Base-by-base conservation (phyloP, 768 basidiomycete species). In the Dentipellis fragilis region DNA sequence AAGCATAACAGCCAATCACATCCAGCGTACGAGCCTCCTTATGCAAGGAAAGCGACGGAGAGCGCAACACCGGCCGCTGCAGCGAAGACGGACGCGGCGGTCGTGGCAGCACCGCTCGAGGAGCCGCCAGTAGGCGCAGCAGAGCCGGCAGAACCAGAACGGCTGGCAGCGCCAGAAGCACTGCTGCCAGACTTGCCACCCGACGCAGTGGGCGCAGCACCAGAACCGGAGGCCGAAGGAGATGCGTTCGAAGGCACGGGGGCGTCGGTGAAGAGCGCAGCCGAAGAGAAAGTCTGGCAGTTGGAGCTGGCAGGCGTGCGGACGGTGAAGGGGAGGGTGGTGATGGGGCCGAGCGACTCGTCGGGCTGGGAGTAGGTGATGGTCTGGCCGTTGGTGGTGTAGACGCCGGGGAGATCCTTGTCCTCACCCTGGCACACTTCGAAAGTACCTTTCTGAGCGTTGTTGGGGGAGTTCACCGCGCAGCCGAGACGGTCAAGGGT, bases 401-500 rank as follows among this genome's bases (percentile, higher is more conserved):
- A 79, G 53, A 74, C 62, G 50, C 87, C 87, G 8, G 82, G 80
- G 52, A 74, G 74, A 14, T 75, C 73, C 72, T 83, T 81, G 64
- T 79, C 72, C n/a, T 87, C 85, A 21, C 81, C 80, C 9, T 77
- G 64, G 71, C 89, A 92, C 8, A 74, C 69, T 56, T 81, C 79
- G 69, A 87, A 91, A 0, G 73, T 72, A 29, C 76, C 78, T 47
- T 82, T 72, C 49, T 75, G 66, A 37, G 85, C 84, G 36, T 72
- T 68, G 66, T 78, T 81, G 14, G 89, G 89, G 16, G 79, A 83
- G 66, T 89, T 91, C 74, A 82, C 89, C 2, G 58, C 63, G 61
- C 85, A 84, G 10, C 90, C 89, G 51, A 89, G 83, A 56, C 83
- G 84, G 64, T 89, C 87, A 57, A 73, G 84, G 58, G 81, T 77